These are phyloP conservation scores for Colletotrichum filicis DNA, from an alignment of 2,329 filamentous ascomycete genomes.

Conservation along the genomic window DNA sequence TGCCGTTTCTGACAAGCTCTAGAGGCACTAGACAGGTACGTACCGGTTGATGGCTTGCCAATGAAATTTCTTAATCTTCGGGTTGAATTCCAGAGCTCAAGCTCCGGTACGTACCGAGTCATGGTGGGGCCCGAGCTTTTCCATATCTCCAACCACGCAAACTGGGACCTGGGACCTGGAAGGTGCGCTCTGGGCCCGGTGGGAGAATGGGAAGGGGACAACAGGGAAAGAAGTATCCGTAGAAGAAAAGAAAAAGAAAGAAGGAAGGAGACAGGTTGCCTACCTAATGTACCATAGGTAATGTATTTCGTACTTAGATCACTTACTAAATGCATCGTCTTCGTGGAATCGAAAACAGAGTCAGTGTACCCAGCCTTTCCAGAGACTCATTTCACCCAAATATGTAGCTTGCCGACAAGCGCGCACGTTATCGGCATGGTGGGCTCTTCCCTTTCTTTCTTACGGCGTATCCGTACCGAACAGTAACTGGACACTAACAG, in stretches of 20 bases:
- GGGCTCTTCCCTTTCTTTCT: neutral
- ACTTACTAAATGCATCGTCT: neutral
- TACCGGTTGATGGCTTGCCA: neutral
- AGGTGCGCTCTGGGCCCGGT: neutral
- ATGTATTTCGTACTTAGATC: too few species aligned
- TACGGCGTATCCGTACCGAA: neutral
- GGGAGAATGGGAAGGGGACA: neutral
- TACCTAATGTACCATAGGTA: too few species aligned
- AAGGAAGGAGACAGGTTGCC: too few species aligned
- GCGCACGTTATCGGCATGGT: neutral
- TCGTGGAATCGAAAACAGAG: neutral
- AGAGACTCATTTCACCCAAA: conserved; percentile 1
- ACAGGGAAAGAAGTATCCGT: neutral
- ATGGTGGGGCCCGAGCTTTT: neutral
- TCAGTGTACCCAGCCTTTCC: neutral
- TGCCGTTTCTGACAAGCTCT: neutral
- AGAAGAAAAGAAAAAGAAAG: neutral
- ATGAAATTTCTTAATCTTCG: neutral
- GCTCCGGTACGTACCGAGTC: neutral
- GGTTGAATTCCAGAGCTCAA: neutral
- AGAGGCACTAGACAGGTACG: neutral
- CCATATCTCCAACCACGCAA: neutral
- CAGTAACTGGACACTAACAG: neutral
- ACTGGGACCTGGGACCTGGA: neutral
- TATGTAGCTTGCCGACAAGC: neutral